Conservation (phyloP, 2,329 filamentous ascomycete species). For the Gyromitra esculenta region DNA sequence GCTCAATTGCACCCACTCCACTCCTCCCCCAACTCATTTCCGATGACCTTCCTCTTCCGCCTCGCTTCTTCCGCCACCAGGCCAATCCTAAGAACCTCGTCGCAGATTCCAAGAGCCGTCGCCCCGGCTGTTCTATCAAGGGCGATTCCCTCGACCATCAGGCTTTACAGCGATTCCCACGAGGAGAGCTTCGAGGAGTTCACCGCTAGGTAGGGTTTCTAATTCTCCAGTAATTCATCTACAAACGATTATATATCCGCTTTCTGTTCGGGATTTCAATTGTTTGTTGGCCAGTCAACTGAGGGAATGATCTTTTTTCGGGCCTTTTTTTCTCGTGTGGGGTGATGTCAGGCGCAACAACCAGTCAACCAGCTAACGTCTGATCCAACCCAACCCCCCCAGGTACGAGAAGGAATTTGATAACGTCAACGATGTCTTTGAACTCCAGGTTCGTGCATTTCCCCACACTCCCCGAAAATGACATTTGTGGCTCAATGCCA, state of each 20-base stretch:
- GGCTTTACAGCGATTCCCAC: conserved; percentile 70
- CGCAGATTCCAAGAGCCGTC: conserved; percentile 55
- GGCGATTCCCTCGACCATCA: conserved; percentile 65
- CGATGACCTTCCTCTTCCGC: conserved; percentile 67
- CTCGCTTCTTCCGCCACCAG: conserved; percentile 66
- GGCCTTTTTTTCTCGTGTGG: conserved; percentile 46
- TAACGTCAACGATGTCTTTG: conserved; percentile 95
- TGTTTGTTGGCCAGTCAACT: conserved; percentile 48
- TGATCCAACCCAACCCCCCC: conserved; percentile 53
- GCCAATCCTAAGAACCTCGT: conserved; percentile 62
- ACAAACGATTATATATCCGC: conserved; percentile 22
- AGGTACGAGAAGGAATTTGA: conserved; percentile 99
- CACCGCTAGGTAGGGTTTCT: conserved; percentile 80
- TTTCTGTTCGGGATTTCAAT: conserved; percentile 42
- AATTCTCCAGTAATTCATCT: conserved; percentile 30
- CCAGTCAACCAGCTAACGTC: conserved; percentile 45
- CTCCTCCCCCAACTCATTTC: conserved; percentile 50
- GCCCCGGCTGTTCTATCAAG: conserved; percentile 48
- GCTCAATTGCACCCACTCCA: conserved; percentile 55
- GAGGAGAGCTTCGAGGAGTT: conserved; percentile 99
- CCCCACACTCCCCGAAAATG: neutral
- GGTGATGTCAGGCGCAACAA: conserved; percentile 55
- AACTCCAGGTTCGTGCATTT: conserved; percentile 81
- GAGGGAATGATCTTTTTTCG: conserved; percentile 35
- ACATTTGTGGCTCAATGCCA: conserved; percentile 16